Evolutionary conservation across 2,329 filamentous ascomycete genomes (phyloP).

Genomic region (Claviceps capensis): DNA sequence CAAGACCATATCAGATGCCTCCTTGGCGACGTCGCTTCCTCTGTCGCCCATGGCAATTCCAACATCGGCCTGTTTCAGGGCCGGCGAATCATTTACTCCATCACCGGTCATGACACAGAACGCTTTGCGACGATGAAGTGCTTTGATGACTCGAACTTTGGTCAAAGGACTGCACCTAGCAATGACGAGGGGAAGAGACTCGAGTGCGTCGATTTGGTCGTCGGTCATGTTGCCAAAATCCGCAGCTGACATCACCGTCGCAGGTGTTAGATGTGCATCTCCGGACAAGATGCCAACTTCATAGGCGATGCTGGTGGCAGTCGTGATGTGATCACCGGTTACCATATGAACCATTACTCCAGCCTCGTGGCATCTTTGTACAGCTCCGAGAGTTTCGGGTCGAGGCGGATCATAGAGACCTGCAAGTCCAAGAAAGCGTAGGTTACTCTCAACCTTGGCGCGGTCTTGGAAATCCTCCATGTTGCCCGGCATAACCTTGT

Average conservation of each 20-base stretch:
- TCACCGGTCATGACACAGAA: constrained; percentile 67
- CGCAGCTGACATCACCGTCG: constrained; percentile 45
- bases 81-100: constrained; percentile 62
- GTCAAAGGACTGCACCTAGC: constrained; percentile 57
- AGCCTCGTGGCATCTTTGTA: constrained; percentile 43
- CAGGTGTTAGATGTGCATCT: constrained; percentile 21
- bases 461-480: constrained; percentile 31
- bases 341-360: constrained; percentile 57
- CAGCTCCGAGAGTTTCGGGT: constrained; percentile 48
- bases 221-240: constrained; percentile 51
- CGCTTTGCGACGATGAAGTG: constrained; percentile 51
- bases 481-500: constrained; percentile 27
- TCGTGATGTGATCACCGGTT: constrained; percentile 55
- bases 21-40: constrained; percentile 61
- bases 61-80: constrained; percentile 58
- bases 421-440: constrained; percentile 55
- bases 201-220: constrained; percentile 46
- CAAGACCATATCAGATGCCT: constrained; percentile 77
- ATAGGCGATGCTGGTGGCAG: constrained; percentile 49
- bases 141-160: constrained; percentile 64
- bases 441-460: constrained; percentile 37
- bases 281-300: constrained; percentile 47
- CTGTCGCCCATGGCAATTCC: constrained; percentile 63
- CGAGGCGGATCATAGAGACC: constrained; percentile 63
- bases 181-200: constrained; percentile 50